Conservation (phyloP, 2,329 filamentous ascomycete genomes). For the Fusarium agapanthi region DNA sequence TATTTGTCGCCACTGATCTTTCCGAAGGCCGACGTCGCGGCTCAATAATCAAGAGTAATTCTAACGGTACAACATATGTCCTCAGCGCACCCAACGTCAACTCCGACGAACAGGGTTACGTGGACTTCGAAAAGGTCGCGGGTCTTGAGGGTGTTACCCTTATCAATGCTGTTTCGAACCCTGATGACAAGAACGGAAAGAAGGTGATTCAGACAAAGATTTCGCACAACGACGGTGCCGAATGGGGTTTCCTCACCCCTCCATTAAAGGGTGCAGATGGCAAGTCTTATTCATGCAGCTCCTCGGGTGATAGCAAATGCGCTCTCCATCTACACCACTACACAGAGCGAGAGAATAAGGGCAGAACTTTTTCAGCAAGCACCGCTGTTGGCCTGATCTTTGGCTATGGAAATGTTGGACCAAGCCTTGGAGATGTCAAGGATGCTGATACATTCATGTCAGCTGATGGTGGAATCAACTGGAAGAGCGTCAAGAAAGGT, state of each 20-base stretch:
- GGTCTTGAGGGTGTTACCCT: conserved; percentile 90
- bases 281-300: conserved; percentile 75
- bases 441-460: conserved; percentile 92
- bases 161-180: conserved; percentile 85
- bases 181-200: conserved; percentile 74
- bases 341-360: conserved; percentile 84
- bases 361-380: conserved; percentile 86
- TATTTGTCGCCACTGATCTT: conserved; percentile 86
- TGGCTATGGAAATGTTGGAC: conserved; percentile 88
- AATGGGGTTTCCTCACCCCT: conserved; percentile 82
- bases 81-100: conserved; percentile 85
- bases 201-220: conserved; percentile 92
- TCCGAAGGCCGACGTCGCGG: conserved; percentile 75
- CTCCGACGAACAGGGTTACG: conserved; percentile 77
- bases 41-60: conserved; percentile 96
- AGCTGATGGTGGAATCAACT: conserved; percentile 86
- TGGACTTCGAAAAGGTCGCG: conserved; percentile 96
- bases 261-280: conserved; percentile 75
- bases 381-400: conserved; percentile 92
- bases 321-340: conserved; percentile 94
- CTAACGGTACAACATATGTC: conserved; percentile 95
- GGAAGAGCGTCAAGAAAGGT: conserved; percentile 87
- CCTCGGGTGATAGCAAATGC: conserved; percentile 71
- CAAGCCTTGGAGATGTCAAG: conserved; percentile 69
- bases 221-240: conserved; percentile 93